phyloP scores from a whole-genome alignment of 2,329 filamentous ascomycete genomes.

The Aspergillus quadrilineatus region DNA sequence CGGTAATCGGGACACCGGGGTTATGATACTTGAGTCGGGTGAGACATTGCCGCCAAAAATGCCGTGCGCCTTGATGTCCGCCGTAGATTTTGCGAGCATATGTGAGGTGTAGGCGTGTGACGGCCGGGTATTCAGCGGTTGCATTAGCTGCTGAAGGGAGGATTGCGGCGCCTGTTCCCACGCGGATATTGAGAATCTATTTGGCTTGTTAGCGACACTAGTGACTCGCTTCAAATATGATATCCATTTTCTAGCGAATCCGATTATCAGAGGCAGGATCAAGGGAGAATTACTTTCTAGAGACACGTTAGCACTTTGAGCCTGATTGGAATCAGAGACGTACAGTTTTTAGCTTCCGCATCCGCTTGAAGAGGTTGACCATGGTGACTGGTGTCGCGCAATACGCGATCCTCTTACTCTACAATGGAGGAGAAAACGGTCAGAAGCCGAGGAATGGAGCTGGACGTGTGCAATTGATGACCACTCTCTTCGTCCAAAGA shows the following conservation, averaged over 20 bases:
- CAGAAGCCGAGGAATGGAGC: neutral
- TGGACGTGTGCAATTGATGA: neutral
- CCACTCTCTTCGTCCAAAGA: neutral
- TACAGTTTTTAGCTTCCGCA: slow-evolving; percentile 72
- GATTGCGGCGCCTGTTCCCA: slow-evolving; percentile 79
- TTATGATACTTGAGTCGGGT: slow-evolving; percentile 94
- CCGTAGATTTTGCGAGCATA: slow-evolving; percentile 46
- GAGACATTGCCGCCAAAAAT: slow-evolving; percentile 83
- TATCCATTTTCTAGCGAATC: neutral
- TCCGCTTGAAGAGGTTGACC: slow-evolving; percentile 59
- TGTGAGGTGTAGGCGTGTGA: slow-evolving; percentile 46
- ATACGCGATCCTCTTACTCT: neutral
- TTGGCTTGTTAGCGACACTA: neutral
- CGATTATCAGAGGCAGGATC: neutral
- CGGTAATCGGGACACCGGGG: slow-evolving; percentile 76
- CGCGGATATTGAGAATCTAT: slow-evolving; percentile 71
- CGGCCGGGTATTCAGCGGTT: slow-evolving; percentile 36
- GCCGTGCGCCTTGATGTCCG: slow-evolving; percentile 56
- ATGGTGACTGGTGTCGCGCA: slow-evolving; percentile 32
- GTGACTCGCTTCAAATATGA: neutral
- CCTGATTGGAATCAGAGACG: neutral
- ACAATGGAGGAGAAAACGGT: neutral
- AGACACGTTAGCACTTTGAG: slow-evolving; percentile 4
- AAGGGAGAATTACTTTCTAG: slow-evolving; percentile 3
- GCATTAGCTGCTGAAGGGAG: slow-evolving; percentile 55